A percentile compares a stretch with the other conserved stretches of the same genome.
Conservation (phyloP, 164 flowering plant species). For the Tetrastigma voinierianum region DNA sequence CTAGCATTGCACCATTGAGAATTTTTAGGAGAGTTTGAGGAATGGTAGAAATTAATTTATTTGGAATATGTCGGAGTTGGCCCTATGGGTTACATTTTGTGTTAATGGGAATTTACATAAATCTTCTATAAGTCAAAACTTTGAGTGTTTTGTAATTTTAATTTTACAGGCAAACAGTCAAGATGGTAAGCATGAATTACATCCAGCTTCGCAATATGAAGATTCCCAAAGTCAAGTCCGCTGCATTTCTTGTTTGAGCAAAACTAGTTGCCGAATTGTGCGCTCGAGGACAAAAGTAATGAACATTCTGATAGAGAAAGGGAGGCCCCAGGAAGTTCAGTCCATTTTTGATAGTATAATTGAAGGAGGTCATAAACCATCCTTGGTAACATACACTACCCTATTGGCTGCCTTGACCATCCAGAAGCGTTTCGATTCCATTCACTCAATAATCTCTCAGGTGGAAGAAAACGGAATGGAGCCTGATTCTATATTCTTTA, state of each 20-base stretch:
- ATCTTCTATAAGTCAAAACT: no score
- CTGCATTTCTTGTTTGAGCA: slow-evolving; percentile 57
- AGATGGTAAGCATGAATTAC: slow-evolving; percentile 18
- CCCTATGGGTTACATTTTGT: no score
- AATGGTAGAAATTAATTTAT: no score
- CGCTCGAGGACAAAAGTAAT: slow-evolving; percentile 83
- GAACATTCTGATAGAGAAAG: slow-evolving; percentile 57
- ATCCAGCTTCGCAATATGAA: slow-evolving; percentile 21
- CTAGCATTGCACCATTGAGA: no score
- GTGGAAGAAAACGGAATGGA: slow-evolving; percentile 62
- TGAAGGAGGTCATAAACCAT: slow-evolving; percentile 86
- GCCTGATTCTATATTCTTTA: slow-evolving; percentile 79
- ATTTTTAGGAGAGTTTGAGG: no score
- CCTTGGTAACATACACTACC: slow-evolving; percentile 78
- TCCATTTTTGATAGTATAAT: slow-evolving; percentile 51
- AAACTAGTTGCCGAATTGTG: slow-evolving; percentile 59
- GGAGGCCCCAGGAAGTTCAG: slow-evolving; percentile 67
- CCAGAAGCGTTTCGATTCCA: slow-evolving; percentile 60
- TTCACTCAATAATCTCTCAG: slow-evolving; percentile 52
- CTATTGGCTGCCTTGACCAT: slow-evolving; percentile 68
- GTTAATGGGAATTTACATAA: no score
- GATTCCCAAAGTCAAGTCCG: slow-evolving; percentile 27
- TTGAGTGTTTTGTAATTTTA: no score
- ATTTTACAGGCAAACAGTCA: no score
- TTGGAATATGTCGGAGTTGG: no score